A percentile compares a stretch with the other conserved stretches of the same genome.
phyloP scores from a whole-genome alignment of 139 green algal species.

The Chlamydomonas incerta region DNA sequence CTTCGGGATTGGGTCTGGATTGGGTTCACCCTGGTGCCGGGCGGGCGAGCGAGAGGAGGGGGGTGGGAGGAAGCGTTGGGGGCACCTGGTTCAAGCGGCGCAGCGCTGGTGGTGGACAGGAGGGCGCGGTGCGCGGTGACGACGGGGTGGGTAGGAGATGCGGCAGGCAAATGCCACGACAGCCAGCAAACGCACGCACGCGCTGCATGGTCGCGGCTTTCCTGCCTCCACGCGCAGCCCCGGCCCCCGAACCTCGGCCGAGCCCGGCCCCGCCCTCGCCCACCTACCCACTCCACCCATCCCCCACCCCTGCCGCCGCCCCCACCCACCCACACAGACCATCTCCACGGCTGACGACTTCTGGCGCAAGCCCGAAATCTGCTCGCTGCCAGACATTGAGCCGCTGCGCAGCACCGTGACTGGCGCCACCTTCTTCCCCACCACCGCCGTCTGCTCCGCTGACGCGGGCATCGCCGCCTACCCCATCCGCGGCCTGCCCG shows the following conservation, averaged over 20 bases:
- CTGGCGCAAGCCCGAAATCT: not conserved
- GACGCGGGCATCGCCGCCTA: not conserved
- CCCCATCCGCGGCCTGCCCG: not conserved
- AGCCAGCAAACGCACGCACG: no score
- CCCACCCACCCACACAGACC: not conserved
- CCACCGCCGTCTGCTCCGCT: conserved; percentile 34
- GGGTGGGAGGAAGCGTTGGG: no score
- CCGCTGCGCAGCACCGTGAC: not conserved
- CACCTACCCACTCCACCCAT: not conserved
- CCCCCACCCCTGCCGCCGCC: not conserved
- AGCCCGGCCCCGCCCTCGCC: not conserved
- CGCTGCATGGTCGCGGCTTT: no score
- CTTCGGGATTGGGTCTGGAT: no score
- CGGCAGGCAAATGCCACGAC: no score
- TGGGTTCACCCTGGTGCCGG: no score
- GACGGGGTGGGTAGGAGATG: no score
- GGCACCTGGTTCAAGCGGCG: no score
- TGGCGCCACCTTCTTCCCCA: conserved; percentile 18
- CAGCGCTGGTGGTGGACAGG: no score
- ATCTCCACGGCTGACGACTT: conserved; percentile 34
- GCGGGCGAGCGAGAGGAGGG: no score
- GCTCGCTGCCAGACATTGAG: conserved; percentile 21
- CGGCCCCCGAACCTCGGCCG: not conserved
- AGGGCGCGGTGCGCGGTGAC: no score
- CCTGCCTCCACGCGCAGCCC: no score